Evolutionary conservation across 2,329 filamentous ascomycete genomes (phyloP).

Genomic region (Colletotrichum spaethianum): DNA sequence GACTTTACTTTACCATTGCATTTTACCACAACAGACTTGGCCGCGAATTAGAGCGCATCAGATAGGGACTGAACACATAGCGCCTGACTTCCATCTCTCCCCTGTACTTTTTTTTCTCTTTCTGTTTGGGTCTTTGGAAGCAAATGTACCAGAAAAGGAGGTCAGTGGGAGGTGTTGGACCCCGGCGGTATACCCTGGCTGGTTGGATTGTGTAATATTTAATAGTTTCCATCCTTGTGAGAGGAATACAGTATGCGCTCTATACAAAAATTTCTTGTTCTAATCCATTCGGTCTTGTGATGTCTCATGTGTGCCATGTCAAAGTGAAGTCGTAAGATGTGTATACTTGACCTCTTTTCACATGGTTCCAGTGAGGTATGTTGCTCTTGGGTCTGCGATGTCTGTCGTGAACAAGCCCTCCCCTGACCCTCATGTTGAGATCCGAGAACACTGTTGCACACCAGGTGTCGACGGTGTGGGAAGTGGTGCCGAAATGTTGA

Average conservation of each 20-base stretch:
- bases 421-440: too few species aligned
- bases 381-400: too few species aligned
- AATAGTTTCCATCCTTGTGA: slow-evolving; percentile 18
- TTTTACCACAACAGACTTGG: slow-evolving; percentile 17
- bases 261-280: background rate
- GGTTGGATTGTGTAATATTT: slow-evolving; percentile 40
- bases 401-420: too few species aligned
- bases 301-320: background rate
- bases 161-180: slow-evolving; percentile 24
- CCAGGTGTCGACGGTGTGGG: too few species aligned
- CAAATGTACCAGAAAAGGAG: slow-evolving; percentile 26
- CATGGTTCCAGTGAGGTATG: too few species aligned
- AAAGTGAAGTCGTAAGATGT: too few species aligned
- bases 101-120: slow-evolving; percentile 12
- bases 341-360: too few species aligned
- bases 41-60: slow-evolving; percentile 26
- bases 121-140: slow-evolving; percentile 3
- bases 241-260: slow-evolving; percentile 24
- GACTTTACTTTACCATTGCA: background rate
- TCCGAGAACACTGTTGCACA: too few species aligned
- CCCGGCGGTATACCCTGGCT: slow-evolving; percentile 36
- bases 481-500: too few species aligned
- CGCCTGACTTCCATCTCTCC: slow-evolving; percentile 5
- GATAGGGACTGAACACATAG: slow-evolving; percentile 11
- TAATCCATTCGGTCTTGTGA: background rate